Base-by-base conservation (phyloP, 208 protist genomes). In the Trypanosoma melophagium region DNA sequence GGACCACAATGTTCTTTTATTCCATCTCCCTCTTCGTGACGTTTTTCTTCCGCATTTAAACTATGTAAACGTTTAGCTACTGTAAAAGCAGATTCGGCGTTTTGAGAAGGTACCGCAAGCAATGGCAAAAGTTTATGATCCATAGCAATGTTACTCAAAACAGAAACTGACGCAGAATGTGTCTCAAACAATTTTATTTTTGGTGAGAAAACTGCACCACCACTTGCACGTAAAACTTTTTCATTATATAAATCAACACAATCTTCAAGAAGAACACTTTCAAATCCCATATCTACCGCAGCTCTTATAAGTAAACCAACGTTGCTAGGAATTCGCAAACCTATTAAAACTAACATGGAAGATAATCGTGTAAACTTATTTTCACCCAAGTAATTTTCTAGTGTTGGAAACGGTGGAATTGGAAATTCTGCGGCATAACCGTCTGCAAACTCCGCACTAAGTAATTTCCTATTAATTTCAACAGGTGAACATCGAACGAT, bases 261-360 rank as follows among this genome's bases (percentile, higher is more conserved):
- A 77, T 89, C 76, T 10, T 87, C 66, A 49, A 95, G 79, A 25
- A 92, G 58, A 7, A 89, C 81, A 12, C 79, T 79, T 25, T 86
- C 82, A 75, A 86, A 95, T 44, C 81, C 83, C 74, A 89, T 81
- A 42, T 90, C 86, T 35, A 81, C 83, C 5, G 89, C 89, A 1
- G 86, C 86, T 16, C 84, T 77, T 44, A 95, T 64, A 35, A 95
- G 80, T 35, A 77, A 42, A 0, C 89, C 89, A 22, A 92, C 81
- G 66, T 95, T 95, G 64, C 89, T 93, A 1, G 89, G 89, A 65
- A 95, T 91, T 68, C 86, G 84, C 45, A 95, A 74, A 16, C 89
- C 86, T 13, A 90, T 79, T 8, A 95, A 71, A 40, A 91, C 86
- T 14, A 92, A 55, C 84, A 91, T 89, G 24, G 84, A 84, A 0